Evolutionary conservation across 768 basidiomycete species (phyloP), one percentile per base, ranked within the genome.

Genomic region (Phlegmacium glaucopus): DNA sequence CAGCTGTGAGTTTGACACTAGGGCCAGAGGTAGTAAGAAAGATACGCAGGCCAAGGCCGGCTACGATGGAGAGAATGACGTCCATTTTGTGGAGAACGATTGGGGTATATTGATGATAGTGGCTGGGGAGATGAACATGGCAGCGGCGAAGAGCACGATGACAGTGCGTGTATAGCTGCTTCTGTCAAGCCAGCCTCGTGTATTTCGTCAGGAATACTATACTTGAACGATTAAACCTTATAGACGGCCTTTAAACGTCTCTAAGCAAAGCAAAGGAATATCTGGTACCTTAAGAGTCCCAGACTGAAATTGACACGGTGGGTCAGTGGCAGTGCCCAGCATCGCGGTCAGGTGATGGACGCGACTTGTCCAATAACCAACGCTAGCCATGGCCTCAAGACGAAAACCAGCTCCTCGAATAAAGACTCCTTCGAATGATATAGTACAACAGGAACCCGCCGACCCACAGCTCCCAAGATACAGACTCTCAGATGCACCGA

Each of bases 11-110:
- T 25, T 53, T 60, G 39, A 56, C 61, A 9, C 61, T 48, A 11
- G 64, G 58, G 26, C 60, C 61, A 22, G 57, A 49, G 27, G 63
- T 48, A 27, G 60, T 50, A 13, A 72, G 61, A 50, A 72, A 60
- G 26, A 71, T 48, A 16, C 75, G 69, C 16, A 75, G 59, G n/a
- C 64, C 67, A 29, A 76, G 65, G n/a, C 75, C 74, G 39, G 66
- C 58, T 48, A 67, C 48, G 49, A 74, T 65, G 39, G 72, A 67
- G 54, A 74, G 58, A 12, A 68, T 47, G 46, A 72, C 60, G 54
- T 77, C 72, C 74, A 77, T 77, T 61, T 51, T 22, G 32, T 42
- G 30, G 47, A 46, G 30, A 45, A 30, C 32, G 46, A 48, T 53
- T 50, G 50, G 27, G 45, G 39, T 26, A 45, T 29, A 45, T 43